A percentile compares a stretch with the other conserved stretches of the same genome.
Evolutionary conservation across 2,329 filamentous ascomycete genomes (phyloP).

Genomic region (Lithohypha guttulata): DNA sequence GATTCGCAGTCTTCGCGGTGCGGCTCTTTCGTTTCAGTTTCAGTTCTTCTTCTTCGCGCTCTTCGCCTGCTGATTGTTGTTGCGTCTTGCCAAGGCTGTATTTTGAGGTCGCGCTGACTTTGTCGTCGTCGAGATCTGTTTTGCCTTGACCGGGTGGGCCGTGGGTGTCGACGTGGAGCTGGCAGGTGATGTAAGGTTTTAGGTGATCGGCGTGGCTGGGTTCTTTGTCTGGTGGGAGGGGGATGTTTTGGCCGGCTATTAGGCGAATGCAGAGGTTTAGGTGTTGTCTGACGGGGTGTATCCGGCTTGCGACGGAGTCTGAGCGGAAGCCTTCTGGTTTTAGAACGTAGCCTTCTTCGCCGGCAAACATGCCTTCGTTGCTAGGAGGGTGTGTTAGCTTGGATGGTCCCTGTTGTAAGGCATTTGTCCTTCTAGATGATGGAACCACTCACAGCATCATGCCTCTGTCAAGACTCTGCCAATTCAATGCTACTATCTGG

Average conservation of each 20-base stretch:
- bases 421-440: no score
- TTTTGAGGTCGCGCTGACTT: slow-evolving; percentile 29
- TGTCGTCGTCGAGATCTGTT: slow-evolving; percentile 31
- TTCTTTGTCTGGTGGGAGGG: slow-evolving; percentile 47
- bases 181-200: slow-evolving; percentile 64
- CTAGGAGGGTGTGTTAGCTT: no score
- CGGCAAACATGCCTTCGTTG: slow-evolving; percentile 87
- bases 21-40: slow-evolving; percentile 50
- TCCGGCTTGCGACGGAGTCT: slow-evolving; percentile 13
- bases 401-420: no score
- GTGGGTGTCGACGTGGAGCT: slow-evolving; percentile 67
- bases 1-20: slow-evolving; percentile 48
- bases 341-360: slow-evolving; percentile 69
- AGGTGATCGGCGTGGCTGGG: slow-evolving; percentile 38
- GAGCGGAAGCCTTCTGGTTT: slow-evolving; percentile 68
- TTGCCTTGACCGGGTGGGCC: slow-evolving; percentile 30
- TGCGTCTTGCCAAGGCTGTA: neutral
- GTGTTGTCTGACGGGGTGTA: slow-evolving; percentile 27
- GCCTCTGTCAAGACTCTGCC: slow-evolving; percentile 80
- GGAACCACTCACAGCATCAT: no score
- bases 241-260: slow-evolving; percentile 65
- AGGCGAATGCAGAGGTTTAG: slow-evolving; percentile 62
- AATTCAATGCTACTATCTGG: slow-evolving; percentile 86
- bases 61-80: slow-evolving; percentile 27
- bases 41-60: slow-evolving; percentile 31